phyloP scores from a whole-genome alignment of 1,139 yeast species.

The Pneumocystis wakefieldiae region DNA sequence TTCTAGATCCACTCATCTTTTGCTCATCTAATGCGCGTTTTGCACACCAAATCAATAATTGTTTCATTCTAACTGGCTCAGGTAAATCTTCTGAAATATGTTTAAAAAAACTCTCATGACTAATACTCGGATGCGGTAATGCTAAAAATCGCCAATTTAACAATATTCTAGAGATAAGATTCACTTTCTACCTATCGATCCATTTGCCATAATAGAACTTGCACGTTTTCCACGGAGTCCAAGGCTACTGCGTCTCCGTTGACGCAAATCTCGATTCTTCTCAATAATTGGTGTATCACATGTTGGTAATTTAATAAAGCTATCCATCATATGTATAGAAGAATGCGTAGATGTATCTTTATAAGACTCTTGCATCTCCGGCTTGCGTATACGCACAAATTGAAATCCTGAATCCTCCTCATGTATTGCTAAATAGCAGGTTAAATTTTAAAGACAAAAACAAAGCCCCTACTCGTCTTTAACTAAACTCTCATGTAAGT shows the following conservation, averaged over 20 bases:
- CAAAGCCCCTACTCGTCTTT: neutral
- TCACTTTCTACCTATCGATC: constrained; percentile 27
- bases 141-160: constrained; percentile 23
- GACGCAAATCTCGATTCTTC: constrained; percentile 26
- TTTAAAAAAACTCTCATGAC: constrained; percentile 43
- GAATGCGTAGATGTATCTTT: neutral
- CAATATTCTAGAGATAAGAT: neutral
- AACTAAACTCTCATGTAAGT: neutral
- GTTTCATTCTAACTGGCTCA: constrained; percentile 61
- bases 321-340: constrained; percentile 3
- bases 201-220: constrained; percentile 55
- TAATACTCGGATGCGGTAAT: constrained; percentile 51
- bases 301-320: constrained; percentile 25
- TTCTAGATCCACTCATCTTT: constrained; percentile 16
- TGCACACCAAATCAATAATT: constrained; percentile 54
- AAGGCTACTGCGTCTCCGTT: constrained; percentile 21
- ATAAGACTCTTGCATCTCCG: neutral
- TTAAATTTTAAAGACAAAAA: neutral
- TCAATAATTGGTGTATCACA: constrained; percentile 31
- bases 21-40: constrained; percentile 33
- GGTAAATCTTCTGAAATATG: constrained; percentile 48
- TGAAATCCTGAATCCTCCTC: neutral
- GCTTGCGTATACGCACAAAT: neutral
- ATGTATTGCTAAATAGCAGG: neutral
- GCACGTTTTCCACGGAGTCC: constrained; percentile 49